Conservation (phyloP, 805 yeast species). For the Lachancea lanzarotensis region DNA sequence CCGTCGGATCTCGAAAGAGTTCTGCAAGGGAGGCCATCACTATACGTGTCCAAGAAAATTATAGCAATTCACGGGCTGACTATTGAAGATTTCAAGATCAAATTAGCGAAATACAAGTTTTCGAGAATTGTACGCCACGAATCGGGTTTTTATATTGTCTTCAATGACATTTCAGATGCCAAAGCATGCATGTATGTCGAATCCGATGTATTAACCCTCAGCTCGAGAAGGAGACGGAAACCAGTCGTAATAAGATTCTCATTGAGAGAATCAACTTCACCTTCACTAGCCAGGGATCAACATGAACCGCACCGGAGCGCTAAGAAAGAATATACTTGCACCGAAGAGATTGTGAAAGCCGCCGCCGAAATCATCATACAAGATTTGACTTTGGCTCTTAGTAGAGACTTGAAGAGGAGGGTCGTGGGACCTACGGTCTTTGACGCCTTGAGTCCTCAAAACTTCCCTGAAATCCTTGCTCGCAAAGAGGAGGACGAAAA, state of each 20-base stretch:
- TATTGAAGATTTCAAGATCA: slow-evolving; percentile 56
- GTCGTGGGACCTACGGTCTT: slow-evolving; percentile 63
- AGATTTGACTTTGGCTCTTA: slow-evolving; percentile 56
- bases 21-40: slow-evolving; percentile 51
- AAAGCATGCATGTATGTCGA: slow-evolving; percentile 21
- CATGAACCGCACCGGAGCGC: not conserved
- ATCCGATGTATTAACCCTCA: slow-evolving; percentile 20
- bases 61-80: slow-evolving; percentile 45
- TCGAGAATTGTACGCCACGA: slow-evolving; percentile 54
- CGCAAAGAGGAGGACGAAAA: slow-evolving; percentile 30
- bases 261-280: slow-evolving; percentile 5
- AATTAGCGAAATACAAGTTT: slow-evolving; percentile 57
- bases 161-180: slow-evolving; percentile 38
- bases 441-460: slow-evolving; percentile 51
- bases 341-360: slow-evolving; percentile 43
- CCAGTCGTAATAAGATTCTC: slow-evolving; percentile 23
- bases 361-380: slow-evolving; percentile 52
- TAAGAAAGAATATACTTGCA: slow-evolving; percentile 14
- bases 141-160: slow-evolving; percentile 66
- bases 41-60: slow-evolving; percentile 48
- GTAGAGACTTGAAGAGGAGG: slow-evolving; percentile 69
- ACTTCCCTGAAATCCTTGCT: slow-evolving; percentile 45
- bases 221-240: slow-evolving; percentile 19
- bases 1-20: slow-evolving; percentile 45
- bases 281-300: not conserved